A percentile compares a stretch with the other conserved stretches of the same genome.
These are phyloP conservation scores for Thermomucor indicae-seudaticae DNA, from an alignment of 371 early-diverging fungal species.

Conservation along the genomic window DNA sequence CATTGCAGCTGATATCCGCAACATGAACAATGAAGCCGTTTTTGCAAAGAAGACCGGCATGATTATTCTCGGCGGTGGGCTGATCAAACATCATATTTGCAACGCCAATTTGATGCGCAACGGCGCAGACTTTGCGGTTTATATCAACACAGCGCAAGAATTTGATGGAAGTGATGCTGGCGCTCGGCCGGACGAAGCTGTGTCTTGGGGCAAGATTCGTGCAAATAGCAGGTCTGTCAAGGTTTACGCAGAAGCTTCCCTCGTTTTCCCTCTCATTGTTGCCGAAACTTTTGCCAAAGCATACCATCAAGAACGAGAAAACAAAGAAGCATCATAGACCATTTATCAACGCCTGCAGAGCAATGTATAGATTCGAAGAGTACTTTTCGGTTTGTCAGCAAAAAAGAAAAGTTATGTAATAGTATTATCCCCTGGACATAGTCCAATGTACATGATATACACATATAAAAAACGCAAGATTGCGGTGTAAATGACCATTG, in stretches of 20 bases:
- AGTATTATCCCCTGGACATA: no score
- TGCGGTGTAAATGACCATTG: no score
- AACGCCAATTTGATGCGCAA: slow-evolving; percentile 99
- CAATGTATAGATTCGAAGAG: no score
- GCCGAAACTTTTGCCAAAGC: slow-evolving; percentile 90
- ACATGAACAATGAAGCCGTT: slow-evolving; percentile 93
- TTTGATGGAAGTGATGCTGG: slow-evolving; percentile 99
- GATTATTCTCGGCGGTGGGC: slow-evolving; percentile 98
- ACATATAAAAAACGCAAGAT: no score
- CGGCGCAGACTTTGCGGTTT: slow-evolving; percentile 98
- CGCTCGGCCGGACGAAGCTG: slow-evolving; percentile 98
- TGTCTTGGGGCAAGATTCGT: slow-evolving; percentile 99
- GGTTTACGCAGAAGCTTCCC: slow-evolving; percentile 92
- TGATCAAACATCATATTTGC: slow-evolving; percentile 99
- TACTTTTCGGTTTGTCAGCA: no score
- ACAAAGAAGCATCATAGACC: slow-evolving; percentile 2
- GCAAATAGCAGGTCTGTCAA: slow-evolving; percentile 88
- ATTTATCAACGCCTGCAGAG: no score
- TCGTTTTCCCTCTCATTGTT: slow-evolving; percentile 95
- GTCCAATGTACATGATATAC: no score
- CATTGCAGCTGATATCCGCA: slow-evolving; percentile 92
- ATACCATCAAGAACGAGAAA: slow-evolving; percentile 19
- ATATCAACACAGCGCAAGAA: slow-evolving; percentile 98
- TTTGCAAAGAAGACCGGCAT: slow-evolving; percentile 95
- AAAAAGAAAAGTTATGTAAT: no score